These are phyloP conservation scores for Plenodomus tracheiphilus DNA, from an alignment of 2,329 filamentous ascomycete genomes.

Conservation along the genomic window DNA sequence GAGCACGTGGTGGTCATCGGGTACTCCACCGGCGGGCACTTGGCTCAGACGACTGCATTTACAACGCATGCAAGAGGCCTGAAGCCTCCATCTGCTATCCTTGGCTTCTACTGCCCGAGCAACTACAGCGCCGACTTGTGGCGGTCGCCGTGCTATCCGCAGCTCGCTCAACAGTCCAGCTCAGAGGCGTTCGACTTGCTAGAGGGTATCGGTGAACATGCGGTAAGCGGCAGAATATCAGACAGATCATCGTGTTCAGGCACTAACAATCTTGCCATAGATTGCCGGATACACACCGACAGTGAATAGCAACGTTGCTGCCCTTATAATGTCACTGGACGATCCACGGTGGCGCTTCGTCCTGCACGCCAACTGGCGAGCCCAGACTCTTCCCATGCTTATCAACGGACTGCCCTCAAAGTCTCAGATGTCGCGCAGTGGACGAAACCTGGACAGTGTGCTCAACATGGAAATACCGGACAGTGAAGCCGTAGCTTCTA, in stretches of 20 bases:
- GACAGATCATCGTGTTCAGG: no score
- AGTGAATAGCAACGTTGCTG: no score
- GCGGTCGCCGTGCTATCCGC: no score
- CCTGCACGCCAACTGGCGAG: slow-evolving; percentile 11
- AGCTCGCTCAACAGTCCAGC: slow-evolving; percentile 3
- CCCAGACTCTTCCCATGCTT: slow-evolving; percentile 8
- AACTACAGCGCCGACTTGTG: slow-evolving; percentile 1
- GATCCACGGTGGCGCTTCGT: slow-evolving; percentile 17
- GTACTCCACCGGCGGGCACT: slow-evolving; percentile 54
- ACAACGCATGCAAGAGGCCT: slow-evolving; percentile 38
- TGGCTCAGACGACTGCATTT: slow-evolving; percentile 52
- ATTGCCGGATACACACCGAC: no score
- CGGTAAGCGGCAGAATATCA: no score
- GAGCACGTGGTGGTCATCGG: slow-evolving; percentile 49
- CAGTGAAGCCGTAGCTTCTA: slow-evolving; percentile 2
- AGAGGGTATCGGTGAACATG: background rate
- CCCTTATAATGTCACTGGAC: slow-evolving; percentile 4
- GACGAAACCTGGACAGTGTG: background rate
- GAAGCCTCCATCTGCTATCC: slow-evolving; percentile 46
- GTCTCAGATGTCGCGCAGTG: background rate
- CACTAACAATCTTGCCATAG: slow-evolving; percentile 1
- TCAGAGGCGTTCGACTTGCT: background rate
- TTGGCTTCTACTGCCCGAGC: slow-evolving; percentile 53
- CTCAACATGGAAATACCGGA: background rate
- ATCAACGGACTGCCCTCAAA: slow-evolving; percentile 13